Conservation (phyloP, 1,284 basidiomycete species). For the Apiotrichum sp. region DNA sequence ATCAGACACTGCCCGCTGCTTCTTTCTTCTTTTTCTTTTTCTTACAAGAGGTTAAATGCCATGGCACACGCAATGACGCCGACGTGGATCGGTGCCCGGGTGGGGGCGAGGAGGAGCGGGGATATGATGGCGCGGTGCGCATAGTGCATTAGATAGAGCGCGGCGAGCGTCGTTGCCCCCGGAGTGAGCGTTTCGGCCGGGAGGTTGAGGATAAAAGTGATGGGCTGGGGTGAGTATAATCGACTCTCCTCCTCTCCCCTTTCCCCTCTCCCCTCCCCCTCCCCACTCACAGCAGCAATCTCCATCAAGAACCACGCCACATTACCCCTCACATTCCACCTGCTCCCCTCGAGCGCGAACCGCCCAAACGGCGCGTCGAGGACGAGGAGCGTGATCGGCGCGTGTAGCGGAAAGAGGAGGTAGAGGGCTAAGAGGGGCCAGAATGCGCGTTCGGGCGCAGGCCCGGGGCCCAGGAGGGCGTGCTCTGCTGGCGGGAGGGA, state of each 20-base stretch:
- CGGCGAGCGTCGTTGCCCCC: background rate
- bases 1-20: background rate
- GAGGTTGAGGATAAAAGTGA: slow-evolving; percentile 45
- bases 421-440: slow-evolving; percentile 35
- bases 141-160: slow-evolving; percentile 71
- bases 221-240: slow-evolving; percentile 43
- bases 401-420: slow-evolving; percentile 47
- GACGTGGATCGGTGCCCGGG: slow-evolving; percentile 69
- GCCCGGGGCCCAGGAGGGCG: too few relatives aligned
- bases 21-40: slow-evolving; percentile 38
- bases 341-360: slow-evolving; percentile 52
- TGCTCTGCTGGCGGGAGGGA: too few relatives aligned
- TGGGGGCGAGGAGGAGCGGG: slow-evolving; percentile 68
- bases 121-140: slow-evolving; percentile 73
- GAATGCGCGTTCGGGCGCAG: slow-evolving; percentile 12
- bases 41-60: slow-evolving; percentile 68
- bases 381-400: slow-evolving; percentile 46
- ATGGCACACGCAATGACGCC: slow-evolving; percentile 57
- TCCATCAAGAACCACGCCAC: slow-evolving; percentile 82
- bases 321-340: slow-evolving; percentile 52
- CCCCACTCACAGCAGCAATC: slow-evolving; percentile 59
- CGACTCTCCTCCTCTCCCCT: background rate
- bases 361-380: slow-evolving; percentile 70
- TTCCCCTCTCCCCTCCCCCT: background rate
- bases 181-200: slow-evolving; percentile 3